Evolutionary conservation across 2,329 filamentous ascomycete genomes (phyloP), one percentile per base, ranked within the genome.

Genomic region (Trichoderma harzianum): DNA sequence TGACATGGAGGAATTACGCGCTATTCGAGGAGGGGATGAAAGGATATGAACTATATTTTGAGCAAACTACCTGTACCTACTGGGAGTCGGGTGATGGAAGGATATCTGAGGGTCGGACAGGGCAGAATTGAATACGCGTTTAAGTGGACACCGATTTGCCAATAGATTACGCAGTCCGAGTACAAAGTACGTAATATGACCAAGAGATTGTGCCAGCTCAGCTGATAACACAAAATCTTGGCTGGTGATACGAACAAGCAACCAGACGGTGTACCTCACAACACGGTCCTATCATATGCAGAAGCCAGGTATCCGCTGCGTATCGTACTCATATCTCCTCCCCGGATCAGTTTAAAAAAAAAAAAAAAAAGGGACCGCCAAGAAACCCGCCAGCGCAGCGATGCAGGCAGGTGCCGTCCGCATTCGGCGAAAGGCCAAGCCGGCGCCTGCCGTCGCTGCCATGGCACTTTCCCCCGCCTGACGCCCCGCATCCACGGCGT

Each of bases 391-490:
- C 53, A 26, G 26, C 53, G 26, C 24, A 57, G 43, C n/a, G n/a
- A 12, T 51, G n/a, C 43, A n/a, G 24, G 53, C 3, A 26, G 26
- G 53, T 8, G 47, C 47, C n/a, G 36, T 34, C 66, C 66, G 66
- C 53, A 69, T 69, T 61, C 66, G 57, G 66, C 36, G 39, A 57
- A n/a, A 14, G 16, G 55, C 64, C 64, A 55, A 67, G 64, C 64
- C 70, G 70, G 70, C 70, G 57, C 55, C 62, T 62, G 64, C 70
- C 70, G 70, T 43, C 28, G 28, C 39, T 43, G 39, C 55, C 47
- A 62, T 53, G 43, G 24, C 69, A 18, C 36, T 26, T 68, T 55
- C 69, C 70, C 70, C 64, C 63, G 34, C 53, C 28, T 18, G 26
- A 36, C 28, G 55, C 53, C 57, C 70, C 70, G 61, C 53, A 67